Percentiles rank a stretch among this genome's conserved stretches.
phyloP scores from a whole-genome alignment of 2,329 filamentous ascomycete species.

The Diaporthe sp. region DNA sequence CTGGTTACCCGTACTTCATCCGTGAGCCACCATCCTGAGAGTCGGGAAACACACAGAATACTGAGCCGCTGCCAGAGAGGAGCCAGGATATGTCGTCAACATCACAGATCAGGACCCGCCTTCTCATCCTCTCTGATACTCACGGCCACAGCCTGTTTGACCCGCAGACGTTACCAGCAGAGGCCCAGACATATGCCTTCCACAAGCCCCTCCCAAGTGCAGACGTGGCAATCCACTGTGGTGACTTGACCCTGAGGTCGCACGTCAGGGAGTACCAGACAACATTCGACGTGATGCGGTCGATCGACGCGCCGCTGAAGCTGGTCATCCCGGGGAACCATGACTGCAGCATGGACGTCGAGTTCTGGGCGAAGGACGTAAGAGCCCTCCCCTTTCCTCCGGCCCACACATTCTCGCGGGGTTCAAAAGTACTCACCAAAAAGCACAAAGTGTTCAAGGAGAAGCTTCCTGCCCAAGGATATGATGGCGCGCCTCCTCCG shows the following conservation, averaged over 20 bases:
- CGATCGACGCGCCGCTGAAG: constrained; percentile 38
- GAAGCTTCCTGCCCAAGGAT: constrained; percentile 4
- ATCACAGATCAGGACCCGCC: constrained; percentile 36
- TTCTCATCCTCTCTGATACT: constrained; percentile 42
- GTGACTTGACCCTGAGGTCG: constrained; percentile 28
- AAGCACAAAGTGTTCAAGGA: background rate
- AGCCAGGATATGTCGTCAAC: background rate
- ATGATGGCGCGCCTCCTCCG: constrained; percentile 2
- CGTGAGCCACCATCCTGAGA: background rate
- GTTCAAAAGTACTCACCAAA: background rate
- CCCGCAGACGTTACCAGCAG: background rate
- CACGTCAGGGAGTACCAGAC: constrained; percentile 28
- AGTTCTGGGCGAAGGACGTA: constrained; percentile 22
- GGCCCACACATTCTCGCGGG: too few relatives aligned
- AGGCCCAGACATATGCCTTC: constrained; percentile 31
- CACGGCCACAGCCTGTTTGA: constrained; percentile 34
- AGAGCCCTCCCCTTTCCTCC: background rate
- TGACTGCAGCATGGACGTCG: constrained; percentile 35
- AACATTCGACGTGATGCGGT: constrained; percentile 38
- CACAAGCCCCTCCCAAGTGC: constrained; percentile 33
- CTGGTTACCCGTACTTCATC: background rate
- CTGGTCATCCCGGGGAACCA: constrained; percentile 40
- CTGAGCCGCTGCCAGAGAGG: background rate
- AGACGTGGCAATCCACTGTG: constrained; percentile 39
- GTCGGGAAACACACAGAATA: background rate